Evolutionary conservation across 1,139 yeast species (phyloP).

Genomic region (Kurtzmaniella quercitrusa): DNA sequence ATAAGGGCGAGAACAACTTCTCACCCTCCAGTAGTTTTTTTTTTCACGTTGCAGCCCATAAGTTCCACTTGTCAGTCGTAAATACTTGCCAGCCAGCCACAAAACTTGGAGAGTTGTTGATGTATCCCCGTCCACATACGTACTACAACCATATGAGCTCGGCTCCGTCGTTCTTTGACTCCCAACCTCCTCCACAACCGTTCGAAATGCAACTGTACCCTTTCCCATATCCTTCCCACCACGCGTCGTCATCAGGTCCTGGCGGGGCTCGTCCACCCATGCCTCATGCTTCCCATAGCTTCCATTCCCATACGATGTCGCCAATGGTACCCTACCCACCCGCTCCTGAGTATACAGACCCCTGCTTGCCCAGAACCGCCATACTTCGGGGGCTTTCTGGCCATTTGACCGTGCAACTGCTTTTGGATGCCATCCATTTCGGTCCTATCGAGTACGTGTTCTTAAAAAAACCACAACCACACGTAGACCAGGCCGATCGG

Average conservation of each 20-base stretch:
- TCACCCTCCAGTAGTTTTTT: neutral
- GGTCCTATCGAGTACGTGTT: slow-evolving; percentile 44
- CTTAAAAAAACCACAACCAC: slow-evolving; percentile 20
- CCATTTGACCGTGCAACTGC: slow-evolving; percentile 24
- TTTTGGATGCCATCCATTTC: slow-evolving; percentile 31
- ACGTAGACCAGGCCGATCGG: neutral
- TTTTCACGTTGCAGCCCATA: neutral
- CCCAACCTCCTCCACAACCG: neutral
- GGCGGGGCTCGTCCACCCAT: neutral
- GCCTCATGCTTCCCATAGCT: neutral
- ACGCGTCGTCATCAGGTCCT: slow-evolving; percentile 5
- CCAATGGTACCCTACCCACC: slow-evolving; percentile 9
- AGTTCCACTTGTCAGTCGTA: neutral
- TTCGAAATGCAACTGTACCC: neutral
- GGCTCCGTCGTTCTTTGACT: neutral
- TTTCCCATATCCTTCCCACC: neutral
- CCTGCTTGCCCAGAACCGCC: slow-evolving; percentile 37
- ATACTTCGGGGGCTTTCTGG: slow-evolving; percentile 28
- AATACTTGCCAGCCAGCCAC: neutral
- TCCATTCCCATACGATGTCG: neutral
- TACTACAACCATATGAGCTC: neutral
- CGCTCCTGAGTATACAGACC: slow-evolving; percentile 24
- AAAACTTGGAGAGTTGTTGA: neutral
- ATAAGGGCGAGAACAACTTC: neutral
- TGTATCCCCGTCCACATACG: neutral